Evolutionary conservation across 345 rosid genomes (phyloP).

Genomic region (Clausena lansium): DNA sequence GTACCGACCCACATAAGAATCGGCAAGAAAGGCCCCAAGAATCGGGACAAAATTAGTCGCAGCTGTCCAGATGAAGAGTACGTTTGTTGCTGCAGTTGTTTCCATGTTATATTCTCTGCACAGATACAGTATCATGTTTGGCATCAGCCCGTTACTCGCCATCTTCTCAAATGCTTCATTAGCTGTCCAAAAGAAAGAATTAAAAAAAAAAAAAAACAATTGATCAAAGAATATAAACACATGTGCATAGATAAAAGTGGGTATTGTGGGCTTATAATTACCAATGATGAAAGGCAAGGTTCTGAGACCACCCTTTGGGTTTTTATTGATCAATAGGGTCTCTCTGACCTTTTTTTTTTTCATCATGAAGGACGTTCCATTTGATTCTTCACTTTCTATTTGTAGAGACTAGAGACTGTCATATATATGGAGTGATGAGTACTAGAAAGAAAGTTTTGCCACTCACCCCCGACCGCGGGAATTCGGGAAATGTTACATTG

Average conservation of each 20-base stretch:
- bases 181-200: slow-evolving; percentile 24
- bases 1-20: slow-evolving; percentile 62
- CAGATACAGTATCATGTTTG: slow-evolving; percentile 66
- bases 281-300: slow-evolving; percentile 66
- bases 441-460: too few relatives aligned
- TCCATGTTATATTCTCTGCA: slow-evolving; percentile 49
- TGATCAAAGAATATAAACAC: neutral
- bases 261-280: slow-evolving; percentile 1
- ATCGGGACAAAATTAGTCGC: slow-evolving; percentile 51
- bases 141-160: slow-evolving; percentile 48
- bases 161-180: slow-evolving; percentile 65
- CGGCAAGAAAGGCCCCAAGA: slow-evolving; percentile 59
- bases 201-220: neutral
- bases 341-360: slow-evolving; percentile 20
- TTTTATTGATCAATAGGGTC: slow-evolving; percentile 26
- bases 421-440: too few relatives aligned
- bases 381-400: neutral
- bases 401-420: too few relatives aligned
- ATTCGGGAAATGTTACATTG: too few relatives aligned
- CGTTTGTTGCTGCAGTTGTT: slow-evolving; percentile 37
- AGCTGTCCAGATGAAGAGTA: slow-evolving; percentile 56
- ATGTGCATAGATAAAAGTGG: neutral
- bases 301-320: slow-evolving; percentile 38
- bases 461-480: too few relatives aligned
- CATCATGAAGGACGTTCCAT: slow-evolving; percentile 17